phyloP scores from a whole-genome alignment of 2,329 filamentous ascomycete species.

The Trichocomaceae sp. region DNA sequence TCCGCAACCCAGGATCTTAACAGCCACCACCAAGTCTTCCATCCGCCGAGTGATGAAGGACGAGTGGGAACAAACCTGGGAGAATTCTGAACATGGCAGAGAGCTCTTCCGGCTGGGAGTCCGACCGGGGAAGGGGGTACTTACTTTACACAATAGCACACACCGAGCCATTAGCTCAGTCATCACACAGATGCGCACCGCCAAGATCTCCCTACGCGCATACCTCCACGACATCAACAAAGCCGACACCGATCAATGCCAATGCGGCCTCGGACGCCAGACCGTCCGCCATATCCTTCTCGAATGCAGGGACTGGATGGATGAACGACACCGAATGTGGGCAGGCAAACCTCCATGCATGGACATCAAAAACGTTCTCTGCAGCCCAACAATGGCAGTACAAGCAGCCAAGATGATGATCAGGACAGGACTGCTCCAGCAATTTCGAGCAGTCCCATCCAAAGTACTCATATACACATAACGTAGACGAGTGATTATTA shows the following conservation, averaged over 20 bases:
- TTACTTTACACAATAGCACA: conserved; percentile 15
- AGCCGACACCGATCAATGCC: conserved; percentile 1
- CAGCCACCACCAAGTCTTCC: neutral
- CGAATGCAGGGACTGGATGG: neutral
- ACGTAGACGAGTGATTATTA: conserved; percentile 13
- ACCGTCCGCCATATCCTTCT: conserved; percentile 1
- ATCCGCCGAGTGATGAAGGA: conserved; percentile 19
- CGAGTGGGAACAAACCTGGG: conserved; percentile 18
- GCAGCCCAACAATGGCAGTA: conserved; percentile 25
- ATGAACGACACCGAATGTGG: neutral
- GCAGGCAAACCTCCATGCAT: conserved; percentile 2
- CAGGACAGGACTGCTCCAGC: conserved; percentile 23
- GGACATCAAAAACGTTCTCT: conserved; percentile 29
- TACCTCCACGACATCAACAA: conserved; percentile 2
- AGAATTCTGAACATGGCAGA: conserved; percentile 17
- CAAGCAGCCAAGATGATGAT: conserved; percentile 32
- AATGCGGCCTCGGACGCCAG: neutral
- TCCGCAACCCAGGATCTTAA: neutral
- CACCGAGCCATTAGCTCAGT: conserved; percentile 18
- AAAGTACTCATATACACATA: conserved; percentile 14
- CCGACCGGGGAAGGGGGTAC: conserved; percentile 15
- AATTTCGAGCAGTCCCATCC: conserved; percentile 22
- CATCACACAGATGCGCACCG: conserved; percentile 20
- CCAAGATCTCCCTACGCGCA: conserved; percentile 19
- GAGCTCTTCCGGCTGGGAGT: conserved; percentile 18